Conservation (phyloP, 1,139 yeast genomes). For the Geotrichum fermentans region DNA sequence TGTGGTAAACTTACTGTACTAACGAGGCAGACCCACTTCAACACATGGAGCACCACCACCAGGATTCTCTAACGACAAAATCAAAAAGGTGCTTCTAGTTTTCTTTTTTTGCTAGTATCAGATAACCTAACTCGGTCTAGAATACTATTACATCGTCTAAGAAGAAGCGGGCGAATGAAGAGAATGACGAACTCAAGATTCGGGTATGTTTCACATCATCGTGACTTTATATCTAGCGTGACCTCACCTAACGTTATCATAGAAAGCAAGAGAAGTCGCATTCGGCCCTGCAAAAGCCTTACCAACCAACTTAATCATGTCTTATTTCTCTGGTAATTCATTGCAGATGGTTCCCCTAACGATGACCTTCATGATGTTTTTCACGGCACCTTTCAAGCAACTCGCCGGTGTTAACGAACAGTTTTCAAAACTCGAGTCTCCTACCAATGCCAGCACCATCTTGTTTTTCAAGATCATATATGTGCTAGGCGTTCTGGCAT, state of each 20-base stretch:
- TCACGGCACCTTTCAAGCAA: conserved; percentile 66
- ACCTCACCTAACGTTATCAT: background rate
- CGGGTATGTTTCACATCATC: conserved; percentile 17
- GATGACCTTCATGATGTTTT: conserved; percentile 81
- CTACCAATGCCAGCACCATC: conserved; percentile 41
- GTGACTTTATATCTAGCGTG: background rate
- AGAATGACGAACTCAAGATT: conserved; percentile 33
- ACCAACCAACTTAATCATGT: conserved; percentile 87
- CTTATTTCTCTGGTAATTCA: conserved; percentile 90
- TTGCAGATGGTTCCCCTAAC: conserved; percentile 86
- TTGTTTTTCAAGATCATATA: conserved; percentile 46
- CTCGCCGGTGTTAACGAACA: conserved; percentile 52
- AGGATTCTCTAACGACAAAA: conserved; percentile 19
- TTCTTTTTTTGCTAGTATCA: conserved; percentile 5
- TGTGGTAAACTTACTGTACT: background rate
- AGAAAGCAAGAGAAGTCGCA: conserved; percentile 84
- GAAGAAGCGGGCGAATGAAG: conserved; percentile 18
- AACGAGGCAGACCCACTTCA: background rate
- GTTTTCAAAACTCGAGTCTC: conserved; percentile 37
- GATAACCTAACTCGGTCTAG: conserved; percentile 12
- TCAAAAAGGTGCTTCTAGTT: conserved; percentile 16
- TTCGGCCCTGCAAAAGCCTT: conserved; percentile 74
- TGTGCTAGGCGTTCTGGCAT: conserved; percentile 56
- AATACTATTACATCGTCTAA: conserved; percentile 11
- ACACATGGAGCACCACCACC: conserved; percentile 21